Conservation (phyloP, 805 yeast genomes). For the Candida lessepsii region DNA sequence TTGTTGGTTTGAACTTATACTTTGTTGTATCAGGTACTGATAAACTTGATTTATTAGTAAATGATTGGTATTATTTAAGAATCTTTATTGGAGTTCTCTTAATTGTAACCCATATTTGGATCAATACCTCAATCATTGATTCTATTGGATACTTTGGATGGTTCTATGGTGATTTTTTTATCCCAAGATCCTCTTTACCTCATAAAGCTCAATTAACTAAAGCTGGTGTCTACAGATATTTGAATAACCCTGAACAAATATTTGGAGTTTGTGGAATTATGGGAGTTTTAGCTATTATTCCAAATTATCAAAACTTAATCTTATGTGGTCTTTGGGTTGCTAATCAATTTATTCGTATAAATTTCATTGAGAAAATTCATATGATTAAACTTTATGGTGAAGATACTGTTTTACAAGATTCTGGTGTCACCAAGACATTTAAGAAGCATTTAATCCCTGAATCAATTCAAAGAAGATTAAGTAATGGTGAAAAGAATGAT, state of each 20-base stretch:
- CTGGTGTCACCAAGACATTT: conserved; percentile 45
- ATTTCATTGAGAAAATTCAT: conserved; percentile 74
- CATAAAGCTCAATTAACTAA: conserved; percentile 56
- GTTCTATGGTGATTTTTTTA: conserved; percentile 85
- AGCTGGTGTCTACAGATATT: conserved; percentile 77
- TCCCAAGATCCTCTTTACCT: conserved; percentile 47
- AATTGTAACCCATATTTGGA: conserved; percentile 63
- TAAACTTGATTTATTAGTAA: conserved; percentile 19
- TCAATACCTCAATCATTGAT: conserved; percentile 63
- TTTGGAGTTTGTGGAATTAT: conserved; percentile 77
- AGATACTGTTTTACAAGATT: conserved; percentile 53
- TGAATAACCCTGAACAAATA: conserved; percentile 79
- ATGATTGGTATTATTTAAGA: conserved; percentile 48
- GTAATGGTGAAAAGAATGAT: conserved; percentile 15
- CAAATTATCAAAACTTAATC: conserved; percentile 52
- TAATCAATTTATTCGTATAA: conserved; percentile 63
- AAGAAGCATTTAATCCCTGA: conserved; percentile 43
- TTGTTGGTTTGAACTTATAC: conserved; percentile 42
- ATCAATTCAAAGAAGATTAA: conserved; percentile 32
- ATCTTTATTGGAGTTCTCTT: conserved; percentile 59
- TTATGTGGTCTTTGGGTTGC: conserved; percentile 57
- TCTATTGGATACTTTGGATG: conserved; percentile 84
- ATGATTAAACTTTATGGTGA: conserved; percentile 76
- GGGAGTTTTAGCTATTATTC: conserved; percentile 66
- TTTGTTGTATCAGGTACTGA: conserved; percentile 18